phyloP scores from a whole-genome alignment of 306 rosid species.

The Vigna unguiculata region DNA sequence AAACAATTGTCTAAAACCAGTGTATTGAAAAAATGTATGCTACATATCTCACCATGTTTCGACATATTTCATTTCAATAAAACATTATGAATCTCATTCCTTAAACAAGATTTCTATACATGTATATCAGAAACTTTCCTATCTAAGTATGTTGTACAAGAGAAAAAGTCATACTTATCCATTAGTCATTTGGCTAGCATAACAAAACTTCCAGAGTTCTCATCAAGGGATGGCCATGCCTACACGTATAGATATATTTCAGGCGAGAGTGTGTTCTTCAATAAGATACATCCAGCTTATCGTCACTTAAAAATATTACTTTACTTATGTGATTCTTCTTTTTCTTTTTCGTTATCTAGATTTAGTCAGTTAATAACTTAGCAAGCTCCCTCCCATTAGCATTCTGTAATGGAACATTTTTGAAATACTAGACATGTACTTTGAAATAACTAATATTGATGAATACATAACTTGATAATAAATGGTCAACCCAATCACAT shows the following conservation, averaged over 20 bases:
- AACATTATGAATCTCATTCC: background rate
- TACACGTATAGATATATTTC: constrained; percentile 23
- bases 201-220: constrained; percentile 32
- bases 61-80: background rate
- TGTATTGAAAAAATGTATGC: background rate
- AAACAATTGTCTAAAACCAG: constrained; percentile 1
- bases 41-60: constrained; percentile 16
- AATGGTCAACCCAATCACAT: background rate
- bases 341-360: constrained; percentile 10
- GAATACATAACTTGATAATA: constrained; percentile 20
- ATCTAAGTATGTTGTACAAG: background rate
- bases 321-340: background rate
- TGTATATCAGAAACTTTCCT: constrained; percentile 7
- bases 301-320: background rate
- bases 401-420: background rate
- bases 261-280: constrained; percentile 10
- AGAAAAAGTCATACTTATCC: background rate
- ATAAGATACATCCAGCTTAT: constrained; percentile 3
- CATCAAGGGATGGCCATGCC: background rate
- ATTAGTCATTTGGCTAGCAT: constrained; percentile 5
- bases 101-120: background rate
- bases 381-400: background rate
- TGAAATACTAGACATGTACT: constrained; percentile 25
- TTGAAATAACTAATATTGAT: constrained; percentile 20
- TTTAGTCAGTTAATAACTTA: background rate